phyloP scores from a whole-genome alignment of 2,329 filamentous ascomycete species.

The Trichoderma sp. region DNA sequence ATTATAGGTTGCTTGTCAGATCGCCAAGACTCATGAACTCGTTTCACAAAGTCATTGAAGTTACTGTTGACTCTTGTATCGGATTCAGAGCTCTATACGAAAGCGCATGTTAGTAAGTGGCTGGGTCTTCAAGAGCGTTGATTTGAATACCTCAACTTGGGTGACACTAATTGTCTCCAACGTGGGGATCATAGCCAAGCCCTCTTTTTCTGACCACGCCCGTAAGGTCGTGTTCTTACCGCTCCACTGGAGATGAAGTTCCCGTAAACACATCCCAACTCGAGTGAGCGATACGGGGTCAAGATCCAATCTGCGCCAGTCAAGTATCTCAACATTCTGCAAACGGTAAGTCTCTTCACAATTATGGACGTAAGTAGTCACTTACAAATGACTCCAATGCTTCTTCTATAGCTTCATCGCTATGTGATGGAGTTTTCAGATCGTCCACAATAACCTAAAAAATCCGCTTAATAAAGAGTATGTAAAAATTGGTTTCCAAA shows the following conservation, averaged over 20 bases:
- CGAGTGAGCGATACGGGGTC: neutral
- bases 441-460: conserved; percentile 2
- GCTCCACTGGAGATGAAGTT: conserved; percentile 1
- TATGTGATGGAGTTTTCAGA: neutral
- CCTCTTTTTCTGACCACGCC: neutral
- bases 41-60: neutral
- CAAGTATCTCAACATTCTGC: conserved; percentile 2
- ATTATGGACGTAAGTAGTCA: neutral
- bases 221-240: neutral
- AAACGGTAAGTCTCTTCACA: neutral
- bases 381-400: neutral
- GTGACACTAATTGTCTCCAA: neutral
- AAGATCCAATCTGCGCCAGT: conserved; percentile 1
- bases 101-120: neutral
- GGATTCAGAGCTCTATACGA: neutral
- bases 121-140: neutral
- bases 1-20: neutral
- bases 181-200: neutral
- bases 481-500: neutral
- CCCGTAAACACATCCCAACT: neutral
- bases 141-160: neutral
- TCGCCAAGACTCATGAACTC: neutral
- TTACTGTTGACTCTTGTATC: neutral
- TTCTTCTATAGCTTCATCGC: conserved; percentile 3
- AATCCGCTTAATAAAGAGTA: neutral